Evolutionary conservation across 1,284 basidiomycete species (phyloP).

Genomic region (Ustilago xerochloae): DNA sequence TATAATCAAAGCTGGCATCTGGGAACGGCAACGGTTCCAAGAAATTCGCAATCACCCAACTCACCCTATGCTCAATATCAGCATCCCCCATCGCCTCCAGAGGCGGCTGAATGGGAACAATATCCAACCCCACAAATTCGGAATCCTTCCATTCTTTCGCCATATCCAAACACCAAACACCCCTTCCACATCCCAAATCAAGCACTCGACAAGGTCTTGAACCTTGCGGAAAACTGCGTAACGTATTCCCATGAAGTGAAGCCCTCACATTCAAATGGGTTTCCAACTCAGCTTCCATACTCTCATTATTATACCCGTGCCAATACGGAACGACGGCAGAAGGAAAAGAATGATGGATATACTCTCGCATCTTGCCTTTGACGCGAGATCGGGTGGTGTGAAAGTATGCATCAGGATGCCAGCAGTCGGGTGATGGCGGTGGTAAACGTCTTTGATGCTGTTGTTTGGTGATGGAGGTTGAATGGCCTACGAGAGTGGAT

Average conservation of each 20-base stretch:
- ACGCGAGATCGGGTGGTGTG: constrained; percentile 12
- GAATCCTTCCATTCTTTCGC: constrained; percentile 51
- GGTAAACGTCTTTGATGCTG: constrained; percentile 7
- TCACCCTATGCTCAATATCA: constrained; percentile 48
- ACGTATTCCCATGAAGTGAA: constrained; percentile 28
- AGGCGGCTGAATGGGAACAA: constrained; percentile 53
- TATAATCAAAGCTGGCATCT: constrained; percentile 56
- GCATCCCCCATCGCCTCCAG: constrained; percentile 33
- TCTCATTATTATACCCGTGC: constrained; percentile 42
- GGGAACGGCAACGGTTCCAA: constrained; percentile 58
- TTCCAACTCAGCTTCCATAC: constrained; percentile 37
- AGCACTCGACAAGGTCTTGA: constrained; percentile 45
- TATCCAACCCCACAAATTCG: constrained; percentile 59
- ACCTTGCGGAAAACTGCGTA: constrained; percentile 31
- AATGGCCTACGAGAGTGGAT: constrained; percentile 14
- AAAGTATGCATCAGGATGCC: constrained; percentile 52
- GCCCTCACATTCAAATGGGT: constrained; percentile 28
- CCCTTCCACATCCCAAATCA: constrained; percentile 52
- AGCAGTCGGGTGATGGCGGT: constrained; percentile 35
- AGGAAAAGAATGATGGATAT: constrained; percentile 45
- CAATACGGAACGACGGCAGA: constrained; percentile 47
- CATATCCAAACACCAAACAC: constrained; percentile 53
- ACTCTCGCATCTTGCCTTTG: constrained; percentile 46
- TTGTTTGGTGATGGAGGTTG: background rate
- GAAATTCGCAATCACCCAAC: constrained; percentile 60